These are phyloP conservation scores for Arachnopeziza araneosa DNA, from an alignment of 2,329 filamentous ascomycete species.

Conservation along the genomic window DNA sequence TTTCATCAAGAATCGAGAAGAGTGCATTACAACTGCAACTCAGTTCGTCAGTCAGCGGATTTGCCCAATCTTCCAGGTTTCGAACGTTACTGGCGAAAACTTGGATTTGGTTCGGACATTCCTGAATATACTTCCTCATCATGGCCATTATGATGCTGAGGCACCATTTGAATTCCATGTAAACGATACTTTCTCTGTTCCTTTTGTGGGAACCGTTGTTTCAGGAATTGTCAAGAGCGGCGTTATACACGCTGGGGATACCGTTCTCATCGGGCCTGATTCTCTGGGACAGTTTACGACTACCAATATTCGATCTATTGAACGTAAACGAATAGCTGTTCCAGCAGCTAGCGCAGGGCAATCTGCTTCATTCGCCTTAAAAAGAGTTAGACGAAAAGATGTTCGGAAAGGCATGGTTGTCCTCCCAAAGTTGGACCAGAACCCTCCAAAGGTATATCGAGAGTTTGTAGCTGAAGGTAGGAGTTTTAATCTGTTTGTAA, in stretches of 20 bases:
- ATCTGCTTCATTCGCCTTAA: constrained; percentile 85
- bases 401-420: constrained; percentile 98
- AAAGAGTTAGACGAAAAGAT: constrained; percentile 81
- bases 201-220: constrained; percentile 93
- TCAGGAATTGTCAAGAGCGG: constrained; percentile 88
- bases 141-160: constrained; percentile 84
- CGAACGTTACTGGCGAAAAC: constrained; percentile 91
- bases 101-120: constrained; percentile 89
- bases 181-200: constrained; percentile 97
- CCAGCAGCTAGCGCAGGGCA: constrained; percentile 87
- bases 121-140: constrained; percentile 89
- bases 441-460: constrained; percentile 63
- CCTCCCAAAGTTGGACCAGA: constrained; percentile 71
- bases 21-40: constrained; percentile 90
- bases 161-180: constrained; percentile 92
- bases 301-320: constrained; percentile 86
- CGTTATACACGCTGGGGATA: constrained; percentile 85
- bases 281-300: constrained; percentile 82
- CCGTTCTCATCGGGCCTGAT: constrained; percentile 83
- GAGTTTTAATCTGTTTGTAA: not conserved
- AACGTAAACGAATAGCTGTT: constrained; percentile 86
- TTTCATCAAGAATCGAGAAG: constrained; percentile 85
- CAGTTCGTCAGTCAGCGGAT: constrained; percentile 95
- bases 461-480: constrained; percentile 75
- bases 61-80: constrained; percentile 96